Evolutionary conservation across 2,329 filamentous ascomycete genomes (phyloP), one percentile per base, ranked within the genome.

Genomic region (Aureobasidium namibiae): DNA sequence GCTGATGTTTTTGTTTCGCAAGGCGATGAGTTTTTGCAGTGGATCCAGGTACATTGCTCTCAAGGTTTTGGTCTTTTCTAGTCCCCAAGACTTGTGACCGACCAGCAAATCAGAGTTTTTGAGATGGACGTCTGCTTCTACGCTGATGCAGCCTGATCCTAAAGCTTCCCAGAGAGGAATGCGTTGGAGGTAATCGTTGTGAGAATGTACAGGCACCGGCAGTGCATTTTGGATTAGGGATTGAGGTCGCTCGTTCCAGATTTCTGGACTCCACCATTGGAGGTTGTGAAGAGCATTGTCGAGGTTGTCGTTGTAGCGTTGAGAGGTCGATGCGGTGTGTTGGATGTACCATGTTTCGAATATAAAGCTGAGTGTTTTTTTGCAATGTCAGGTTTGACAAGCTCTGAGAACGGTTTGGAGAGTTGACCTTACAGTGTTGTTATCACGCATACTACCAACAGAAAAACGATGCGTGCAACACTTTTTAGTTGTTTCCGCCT

Each of bases 141-240:
- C 78, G 31, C 80, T 74, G 11, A 77, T 75, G 65, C 80, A 83
- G 44, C 81, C 81, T 23, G 75, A 79, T 60, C 75, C 71, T 0
- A 83, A 70, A 13, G 81, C 81, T n/a, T 80, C 79, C 65, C 76
- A 82, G 0, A 83, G 73, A 1, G 81, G 81, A 0, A 81, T 73
- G 1, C 71, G 72, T 5, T 80, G 78, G 79, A 79, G 82, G 67
- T 83, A 83, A 66, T 83, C 81, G 65, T 83, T 83, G 65, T 83
- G 81, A 3, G 80, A 82, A 63, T 83, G 80, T 85, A 86, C 14
- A 82, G 82, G 65, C 81, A 84, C 3, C 89, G 75, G 44, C 24
- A 39, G 16, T 9, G 29, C 42, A 2, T 36, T 31, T 14, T 14
- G 42, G 3, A 41, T 53, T 11, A 23, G 4, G 1, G 21, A 21